Evolutionary conservation across 345 rosid genomes (phyloP).

Genomic region (Salix caprea): DNA sequence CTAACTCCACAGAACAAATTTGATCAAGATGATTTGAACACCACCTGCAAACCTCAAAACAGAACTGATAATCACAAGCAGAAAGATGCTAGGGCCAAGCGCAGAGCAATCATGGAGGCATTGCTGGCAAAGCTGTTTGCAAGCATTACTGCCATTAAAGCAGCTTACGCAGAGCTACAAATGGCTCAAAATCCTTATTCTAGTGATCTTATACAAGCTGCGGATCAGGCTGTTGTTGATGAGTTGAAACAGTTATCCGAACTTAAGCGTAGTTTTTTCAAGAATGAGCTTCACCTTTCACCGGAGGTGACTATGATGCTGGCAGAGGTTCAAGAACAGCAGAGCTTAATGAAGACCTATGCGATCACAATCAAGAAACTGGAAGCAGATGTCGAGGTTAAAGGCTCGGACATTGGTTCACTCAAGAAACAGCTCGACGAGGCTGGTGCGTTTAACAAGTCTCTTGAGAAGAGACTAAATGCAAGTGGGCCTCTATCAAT

Average conservation of each 20-base stretch:
- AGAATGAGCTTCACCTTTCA: slow-evolving; percentile 67
- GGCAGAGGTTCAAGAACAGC: slow-evolving; percentile 95
- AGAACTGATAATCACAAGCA: background rate
- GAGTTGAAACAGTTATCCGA: slow-evolving; percentile 68
- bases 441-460: slow-evolving; percentile 35
- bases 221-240: slow-evolving; percentile 85
- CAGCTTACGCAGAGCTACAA: slow-evolving; percentile 91
- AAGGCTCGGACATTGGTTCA: slow-evolving; percentile 34
- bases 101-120: slow-evolving; percentile 59
- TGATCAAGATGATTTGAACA: slow-evolving; percentile 18
- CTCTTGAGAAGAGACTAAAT: slow-evolving; percentile 58
- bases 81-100: slow-evolving; percentile 29
- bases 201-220: slow-evolving; percentile 65
- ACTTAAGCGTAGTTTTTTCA: slow-evolving; percentile 58
- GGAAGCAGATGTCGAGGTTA: slow-evolving; percentile 44
- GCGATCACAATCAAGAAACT: slow-evolving; percentile 75
- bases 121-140: slow-evolving; percentile 79
- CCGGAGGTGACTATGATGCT: slow-evolving; percentile 86
- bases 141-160: slow-evolving; percentile 69
- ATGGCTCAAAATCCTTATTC: slow-evolving; percentile 84
- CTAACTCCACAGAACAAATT: slow-evolving; percentile 47
- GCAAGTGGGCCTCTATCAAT: slow-evolving; percentile 56
- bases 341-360: slow-evolving; percentile 79
- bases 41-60: slow-evolving; percentile 6
- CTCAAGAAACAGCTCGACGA: slow-evolving; percentile 39